Evolutionary conservation across 2,329 filamentous ascomycete genomes (phyloP).

Genomic region (Botryosphaeria dothidea): DNA sequence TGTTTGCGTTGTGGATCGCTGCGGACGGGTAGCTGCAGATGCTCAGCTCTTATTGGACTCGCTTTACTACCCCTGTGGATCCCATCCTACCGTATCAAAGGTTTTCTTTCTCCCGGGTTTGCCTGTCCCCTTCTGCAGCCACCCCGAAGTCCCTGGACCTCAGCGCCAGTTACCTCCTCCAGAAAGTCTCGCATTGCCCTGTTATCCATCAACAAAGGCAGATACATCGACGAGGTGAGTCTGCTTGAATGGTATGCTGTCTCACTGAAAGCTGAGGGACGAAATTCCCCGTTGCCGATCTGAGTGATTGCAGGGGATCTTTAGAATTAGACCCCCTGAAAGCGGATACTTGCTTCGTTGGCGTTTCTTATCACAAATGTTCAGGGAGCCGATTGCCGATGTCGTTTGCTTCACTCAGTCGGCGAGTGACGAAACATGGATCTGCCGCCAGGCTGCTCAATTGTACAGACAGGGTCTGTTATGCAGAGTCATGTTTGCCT

Average conservation of each 20-base stretch:
- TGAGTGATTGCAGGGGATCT: not conserved
- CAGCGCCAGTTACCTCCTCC: not conserved
- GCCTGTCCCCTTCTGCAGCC: constrained; percentile 14
- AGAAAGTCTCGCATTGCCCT: constrained; percentile 1
- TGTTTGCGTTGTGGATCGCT: constrained; percentile 2
- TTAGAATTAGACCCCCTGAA: not conserved
- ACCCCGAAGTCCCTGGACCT: not conserved
- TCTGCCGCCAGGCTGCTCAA: not conserved
- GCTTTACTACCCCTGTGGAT: constrained; percentile 7
- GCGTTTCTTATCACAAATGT: constrained; percentile 10
- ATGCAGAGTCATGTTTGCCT: constrained; percentile 12
- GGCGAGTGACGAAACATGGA: constrained; percentile 7
- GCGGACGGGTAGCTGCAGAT: constrained; percentile 1
- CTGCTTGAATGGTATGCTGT: not conserved
- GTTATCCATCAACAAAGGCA: not conserved
- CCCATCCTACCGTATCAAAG: not conserved
- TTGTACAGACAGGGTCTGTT: constrained; percentile 2
- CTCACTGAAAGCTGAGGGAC: not conserved
- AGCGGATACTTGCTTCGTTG: not conserved
- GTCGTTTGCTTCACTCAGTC: constrained; percentile 12
- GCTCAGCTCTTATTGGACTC: constrained; percentile 8
- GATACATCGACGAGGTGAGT: not conserved
- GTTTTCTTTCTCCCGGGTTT: not conserved
- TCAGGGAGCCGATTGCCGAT: constrained; percentile 6
- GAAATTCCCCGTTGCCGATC: not conserved